Conservation (phyloP, 1,284 basidiomycete species). For the Melampsora larici-populina region DNA sequence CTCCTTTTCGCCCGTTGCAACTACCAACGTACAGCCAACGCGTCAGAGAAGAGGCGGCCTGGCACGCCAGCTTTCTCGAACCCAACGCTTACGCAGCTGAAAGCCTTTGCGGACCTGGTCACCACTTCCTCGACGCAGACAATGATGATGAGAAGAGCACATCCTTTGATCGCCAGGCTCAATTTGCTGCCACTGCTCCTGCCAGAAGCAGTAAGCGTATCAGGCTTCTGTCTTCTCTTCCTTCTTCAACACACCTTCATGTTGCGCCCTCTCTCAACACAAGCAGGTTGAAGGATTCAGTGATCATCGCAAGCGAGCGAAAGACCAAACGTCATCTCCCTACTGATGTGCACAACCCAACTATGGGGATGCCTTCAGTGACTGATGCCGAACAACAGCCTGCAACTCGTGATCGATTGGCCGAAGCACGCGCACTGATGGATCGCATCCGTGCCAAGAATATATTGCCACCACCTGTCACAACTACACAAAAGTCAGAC, state of each 20-base stretch:
- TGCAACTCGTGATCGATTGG: constrained; percentile 38
- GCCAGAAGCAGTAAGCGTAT: constrained; percentile 43
- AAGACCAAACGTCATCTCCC: constrained; percentile 10
- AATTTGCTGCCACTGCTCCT: constrained; percentile 14
- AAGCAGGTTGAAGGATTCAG: constrained; percentile 19
- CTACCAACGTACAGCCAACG: constrained; percentile 23
- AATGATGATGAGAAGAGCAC: constrained; percentile 2
- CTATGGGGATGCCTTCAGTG: not conserved
- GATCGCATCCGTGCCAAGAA: constrained; percentile 46
- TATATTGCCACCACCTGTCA: not conserved
- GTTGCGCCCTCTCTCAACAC: not conserved
- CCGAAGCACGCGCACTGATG: constrained; percentile 46
- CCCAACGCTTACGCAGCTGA: constrained; percentile 33
- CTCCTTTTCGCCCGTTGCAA: constrained; percentile 25
- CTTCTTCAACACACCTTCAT: not conserved
- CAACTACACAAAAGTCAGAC: not conserved
- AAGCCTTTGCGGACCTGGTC: constrained; percentile 13
- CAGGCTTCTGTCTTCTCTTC: constrained; percentile 14
- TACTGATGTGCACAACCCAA: constrained; percentile 16
- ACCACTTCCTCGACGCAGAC: not conserved
- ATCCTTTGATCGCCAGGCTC: not conserved
- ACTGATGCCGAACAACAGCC: not conserved
- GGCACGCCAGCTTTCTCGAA: constrained; percentile 38
- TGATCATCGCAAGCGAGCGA: constrained; percentile 24
- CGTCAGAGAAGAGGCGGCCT: constrained; percentile 32